Base-by-base conservation (phyloP, 2,329 filamentous ascomycete species). In the Fusarium albidum region DNA sequence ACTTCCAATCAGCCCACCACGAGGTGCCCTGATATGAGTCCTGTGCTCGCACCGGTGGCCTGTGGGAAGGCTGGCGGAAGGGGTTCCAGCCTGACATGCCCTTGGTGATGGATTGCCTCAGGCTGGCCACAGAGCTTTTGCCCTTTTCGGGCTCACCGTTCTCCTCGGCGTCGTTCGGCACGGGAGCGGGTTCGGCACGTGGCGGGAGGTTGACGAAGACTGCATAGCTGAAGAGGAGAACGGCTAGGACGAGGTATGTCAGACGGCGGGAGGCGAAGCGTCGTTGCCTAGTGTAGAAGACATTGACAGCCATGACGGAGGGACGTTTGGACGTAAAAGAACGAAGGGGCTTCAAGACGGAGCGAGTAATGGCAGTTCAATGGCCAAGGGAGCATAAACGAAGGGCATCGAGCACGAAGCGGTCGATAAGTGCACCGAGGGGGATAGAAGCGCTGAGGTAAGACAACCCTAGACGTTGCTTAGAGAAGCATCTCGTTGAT, bases 1-100 rank as follows among this genome's bases (percentile, higher is more conserved):
- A 98, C 70, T 89, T 91, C 87, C 89, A 96, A 72, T 96, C 88
- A 59, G 85, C 87, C 75, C 92, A 91, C 94, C 94, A 98, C 54
- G 86, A 87, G 28, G 89, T 87, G 56, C 89, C 90, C 42, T 88
- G 89, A 69, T 84, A 87, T 6, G 89, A 90, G 69, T 91, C 93
- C 71, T 94, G 91, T 59, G 86, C 84, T 71, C 93, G 89, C 46
- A 87, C 82, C 3, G 88, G 84, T 14, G 90, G 89, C 55, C 86
- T 83, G 71, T 96, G 91, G 10, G 86, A 82, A 15, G 86, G 82
- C 33, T 84, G 82, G 33, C 83, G 82, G 71, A 94, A 93, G 0
- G 87, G 89, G 63, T 88, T 88, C 61, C 83, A 73, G 15, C 44
- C 58, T 6, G 35, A 42, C 18, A 77, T 76, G 63, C 73, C 82